Evolutionary conservation across 805 yeast species (phyloP).

Genomic region (Wickerhamomyces alni): DNA sequence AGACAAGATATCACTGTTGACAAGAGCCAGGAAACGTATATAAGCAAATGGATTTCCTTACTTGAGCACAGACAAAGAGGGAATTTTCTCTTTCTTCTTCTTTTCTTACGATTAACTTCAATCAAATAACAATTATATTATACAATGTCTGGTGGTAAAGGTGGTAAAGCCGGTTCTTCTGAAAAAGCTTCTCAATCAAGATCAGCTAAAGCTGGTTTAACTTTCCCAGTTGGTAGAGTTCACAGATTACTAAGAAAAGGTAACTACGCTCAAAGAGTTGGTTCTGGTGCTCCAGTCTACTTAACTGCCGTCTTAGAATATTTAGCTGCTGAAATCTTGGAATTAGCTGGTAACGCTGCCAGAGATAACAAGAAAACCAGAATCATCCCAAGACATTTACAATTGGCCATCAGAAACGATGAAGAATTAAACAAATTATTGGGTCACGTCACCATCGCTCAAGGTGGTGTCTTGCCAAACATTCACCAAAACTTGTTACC

Average conservation of each 20-base stretch:
- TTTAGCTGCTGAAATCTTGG: conserved; percentile 95
- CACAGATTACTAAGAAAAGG: conserved; percentile 96
- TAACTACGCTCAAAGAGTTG: conserved; percentile 97
- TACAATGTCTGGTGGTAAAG: conserved; percentile 61
- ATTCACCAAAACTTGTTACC: conserved; percentile 92
- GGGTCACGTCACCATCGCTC: conserved; percentile 92
- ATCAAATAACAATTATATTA: conserved; percentile 5
- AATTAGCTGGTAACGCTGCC: conserved; percentile 98
- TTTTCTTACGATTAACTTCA: neutral
- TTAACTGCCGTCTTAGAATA: conserved; percentile 95
- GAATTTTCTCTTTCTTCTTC: neutral
- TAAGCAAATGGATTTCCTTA: neutral
- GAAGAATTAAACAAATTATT: conserved; percentile 95
- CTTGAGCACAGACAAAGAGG: neutral
- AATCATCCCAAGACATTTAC: conserved; percentile 98
- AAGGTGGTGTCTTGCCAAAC: conserved; percentile 99
- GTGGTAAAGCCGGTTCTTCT: conserved; percentile 92
- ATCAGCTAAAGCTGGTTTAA: conserved; percentile 97
- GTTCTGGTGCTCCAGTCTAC: conserved; percentile 99
- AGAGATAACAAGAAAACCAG: conserved; percentile 99
- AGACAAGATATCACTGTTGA: too few species aligned
- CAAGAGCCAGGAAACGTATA: neutral
- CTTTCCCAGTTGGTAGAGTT: conserved; percentile 99
- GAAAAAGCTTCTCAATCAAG: conserved; percentile 96
- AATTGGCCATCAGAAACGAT: conserved; percentile 97